A percentile compares a stretch with the other conserved stretches of the same genome.
Conservation (phyloP, 83 land plant species). For the Diphasiastrum complanatum region DNA sequence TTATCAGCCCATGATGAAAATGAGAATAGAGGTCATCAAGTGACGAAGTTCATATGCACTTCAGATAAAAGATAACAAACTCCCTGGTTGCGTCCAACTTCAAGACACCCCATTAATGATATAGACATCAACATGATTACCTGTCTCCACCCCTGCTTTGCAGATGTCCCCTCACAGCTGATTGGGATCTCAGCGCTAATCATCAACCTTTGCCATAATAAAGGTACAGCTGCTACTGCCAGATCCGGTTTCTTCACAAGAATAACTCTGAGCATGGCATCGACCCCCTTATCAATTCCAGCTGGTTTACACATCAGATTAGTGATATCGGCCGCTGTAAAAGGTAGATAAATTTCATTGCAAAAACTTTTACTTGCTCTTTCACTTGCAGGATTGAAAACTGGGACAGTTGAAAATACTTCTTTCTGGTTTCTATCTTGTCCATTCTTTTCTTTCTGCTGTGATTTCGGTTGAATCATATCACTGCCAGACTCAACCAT, state of each 20-base stretch:
- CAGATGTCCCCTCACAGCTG: slow-evolving; percentile 76
- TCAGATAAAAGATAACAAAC: not conserved
- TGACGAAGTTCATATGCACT: not conserved
- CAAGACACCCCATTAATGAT: not conserved
- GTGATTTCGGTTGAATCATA: too few species aligned
- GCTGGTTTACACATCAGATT: slow-evolving; percentile 54
- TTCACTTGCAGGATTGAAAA: too few species aligned
- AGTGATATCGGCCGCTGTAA: slow-evolving; percentile 68
- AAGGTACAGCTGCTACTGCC: slow-evolving; percentile 82
- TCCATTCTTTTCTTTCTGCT: too few species aligned
- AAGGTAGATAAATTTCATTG: slow-evolving; percentile 25
- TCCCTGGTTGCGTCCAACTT: not conserved
- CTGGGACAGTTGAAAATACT: not conserved
- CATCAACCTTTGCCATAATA: slow-evolving; percentile 76
- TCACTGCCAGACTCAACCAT: too few species aligned
- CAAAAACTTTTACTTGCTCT: slow-evolving; percentile 39
- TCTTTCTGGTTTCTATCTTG: slow-evolving; percentile 1
- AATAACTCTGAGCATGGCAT: slow-evolving; percentile 48
- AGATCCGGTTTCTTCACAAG: slow-evolving; percentile 70
- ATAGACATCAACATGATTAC: slow-evolving; percentile 29
- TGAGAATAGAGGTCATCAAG: not conserved
- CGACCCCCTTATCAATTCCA: slow-evolving; percentile 50
- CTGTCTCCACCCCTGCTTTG: slow-evolving; percentile 94
- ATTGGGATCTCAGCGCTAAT: slow-evolving; percentile 63
- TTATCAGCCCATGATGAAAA: too few species aligned